Evolutionary conservation across 176 grass and related monocot genomes (phyloP), one percentile per base, ranked within the genome.

Genomic region (Oryza longistaminata): DNA sequence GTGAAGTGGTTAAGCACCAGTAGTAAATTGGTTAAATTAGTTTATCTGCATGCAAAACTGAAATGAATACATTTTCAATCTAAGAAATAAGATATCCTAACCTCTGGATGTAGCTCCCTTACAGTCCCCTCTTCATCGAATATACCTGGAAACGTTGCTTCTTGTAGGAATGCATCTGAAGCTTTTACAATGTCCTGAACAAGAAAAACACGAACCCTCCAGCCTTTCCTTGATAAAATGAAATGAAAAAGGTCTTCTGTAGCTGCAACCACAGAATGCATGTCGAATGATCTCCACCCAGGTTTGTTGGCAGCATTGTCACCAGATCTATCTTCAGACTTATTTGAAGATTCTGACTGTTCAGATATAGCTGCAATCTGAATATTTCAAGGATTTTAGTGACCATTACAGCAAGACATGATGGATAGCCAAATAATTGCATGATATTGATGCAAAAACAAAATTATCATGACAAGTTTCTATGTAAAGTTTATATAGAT

Each of bases 161-260:
- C 95, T 83, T 98, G 85, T 34, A 97, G 78, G 85, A 93, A 98
- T 2, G 80, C 89, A 27, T 95, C 89, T 17, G 91, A 82, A 73
- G 93, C 91, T 67, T 93, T 92, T 64, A 98, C 19, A 70, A 98
- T 95, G 73, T 98, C 95, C 85, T 95, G 95, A 69, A 95, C 77
- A 45, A 98, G 91, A 49, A 98, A 98, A 87, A 98, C 87, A 72
- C 93, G 93, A 72, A 98, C 91, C 60, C 93, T 93, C 93, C 93
- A 95, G 61, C 96, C 96, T 90, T 95, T 98, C 46, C 89, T 88
- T 8, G 93, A 98, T 71, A 98, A 87, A 86, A 98, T 90, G 80
- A 98, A 98, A 68, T 70, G 33, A 79, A 98, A 83, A 50, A 98
- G 85, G 82, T 98, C 96, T 87, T 98, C 96, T 88, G 96, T 98